These are phyloP conservation scores for Trichodelitschia bisporula DNA, from an alignment of 495 filamentous ascomycete genomes.

Conservation along the genomic window DNA sequence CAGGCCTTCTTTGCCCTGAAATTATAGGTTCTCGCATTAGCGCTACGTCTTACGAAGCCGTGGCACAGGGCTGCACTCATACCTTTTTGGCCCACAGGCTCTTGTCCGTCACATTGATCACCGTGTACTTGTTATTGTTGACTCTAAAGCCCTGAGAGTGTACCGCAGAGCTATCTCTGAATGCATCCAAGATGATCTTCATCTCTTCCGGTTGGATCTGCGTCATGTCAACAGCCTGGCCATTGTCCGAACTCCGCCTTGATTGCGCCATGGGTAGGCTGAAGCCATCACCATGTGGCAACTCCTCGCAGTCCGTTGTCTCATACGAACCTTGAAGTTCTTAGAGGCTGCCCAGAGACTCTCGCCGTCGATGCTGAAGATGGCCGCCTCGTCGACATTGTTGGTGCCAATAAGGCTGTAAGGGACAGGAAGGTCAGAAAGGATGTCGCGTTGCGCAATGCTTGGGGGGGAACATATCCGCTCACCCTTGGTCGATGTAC, in stretches of 20 bases:
- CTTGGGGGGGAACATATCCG: too few relatives aligned
- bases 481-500: too few relatives aligned
- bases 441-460: too few relatives aligned
- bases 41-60: too few relatives aligned
- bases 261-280: neutral
- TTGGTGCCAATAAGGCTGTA: slow-evolving; percentile 52
- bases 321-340: slow-evolving; percentile 42
- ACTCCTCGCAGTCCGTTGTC: neutral
- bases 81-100: slow-evolving; percentile 77
- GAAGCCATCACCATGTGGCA: neutral
- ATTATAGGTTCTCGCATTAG: too few relatives aligned
- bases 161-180: slow-evolving; percentile 21
- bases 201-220: slow-evolving; percentile 37
- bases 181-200: slow-evolving; percentile 25
- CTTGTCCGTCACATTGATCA: slow-evolving; percentile 45
- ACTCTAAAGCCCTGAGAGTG: slow-evolving; percentile 41
- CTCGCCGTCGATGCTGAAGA: slow-evolving; percentile 59
- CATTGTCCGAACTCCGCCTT: neutral
- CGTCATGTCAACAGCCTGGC: neutral
- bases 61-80: slow-evolving; percentile 11
- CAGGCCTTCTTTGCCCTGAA: slow-evolving; percentile 59
- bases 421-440: too few relatives aligned
- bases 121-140: slow-evolving; percentile 45
- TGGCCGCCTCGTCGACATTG: slow-evolving; percentile 71
- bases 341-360: slow-evolving; percentile 55